Evolutionary conservation across 2,329 filamentous ascomycete genomes (phyloP).

Genomic region (Tolypocladium tropicale): DNA sequence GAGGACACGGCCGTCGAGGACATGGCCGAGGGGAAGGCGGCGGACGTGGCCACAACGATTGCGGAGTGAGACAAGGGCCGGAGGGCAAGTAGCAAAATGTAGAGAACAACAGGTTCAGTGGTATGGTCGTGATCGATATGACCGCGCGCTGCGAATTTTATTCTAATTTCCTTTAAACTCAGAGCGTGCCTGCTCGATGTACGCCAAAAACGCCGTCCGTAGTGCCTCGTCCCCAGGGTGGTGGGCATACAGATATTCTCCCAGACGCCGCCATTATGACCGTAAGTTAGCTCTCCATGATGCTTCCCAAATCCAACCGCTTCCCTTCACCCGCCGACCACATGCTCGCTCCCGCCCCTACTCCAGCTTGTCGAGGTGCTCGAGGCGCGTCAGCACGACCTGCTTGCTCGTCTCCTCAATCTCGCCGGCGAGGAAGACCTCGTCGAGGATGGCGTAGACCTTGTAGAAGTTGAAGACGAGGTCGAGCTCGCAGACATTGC

Average conservation of each 20-base stretch:
- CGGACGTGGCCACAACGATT: neutral
- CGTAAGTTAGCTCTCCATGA: neutral
- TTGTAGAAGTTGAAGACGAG: conserved; percentile 75
- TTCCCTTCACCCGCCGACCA: neutral
- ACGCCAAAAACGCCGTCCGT: neutral
- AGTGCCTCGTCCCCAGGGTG: neutral
- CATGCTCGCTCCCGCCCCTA: no score
- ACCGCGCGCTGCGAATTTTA: neutral
- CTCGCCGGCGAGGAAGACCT: conserved; percentile 95
- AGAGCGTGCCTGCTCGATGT: neutral
- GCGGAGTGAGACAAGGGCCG: neutral
- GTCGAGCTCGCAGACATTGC: conserved; percentile 97
- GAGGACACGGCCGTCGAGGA: no score
- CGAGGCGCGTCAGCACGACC: conserved; percentile 85
- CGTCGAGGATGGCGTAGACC: conserved; percentile 96
- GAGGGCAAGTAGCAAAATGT: neutral
- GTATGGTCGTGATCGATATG: neutral
- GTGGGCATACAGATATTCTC: neutral
- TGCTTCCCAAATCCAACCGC: neutral
- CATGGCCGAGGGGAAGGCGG: neutral
- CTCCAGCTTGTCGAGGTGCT: conserved; percentile 94
- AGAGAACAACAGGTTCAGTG: neutral
- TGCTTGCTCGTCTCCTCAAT: conserved; percentile 99
- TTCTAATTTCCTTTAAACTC: neutral
- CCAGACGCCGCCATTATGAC: neutral